phyloP scores from a whole-genome alignment of 805 yeast genomes.

The Starmerella sirachaensis region DNA sequence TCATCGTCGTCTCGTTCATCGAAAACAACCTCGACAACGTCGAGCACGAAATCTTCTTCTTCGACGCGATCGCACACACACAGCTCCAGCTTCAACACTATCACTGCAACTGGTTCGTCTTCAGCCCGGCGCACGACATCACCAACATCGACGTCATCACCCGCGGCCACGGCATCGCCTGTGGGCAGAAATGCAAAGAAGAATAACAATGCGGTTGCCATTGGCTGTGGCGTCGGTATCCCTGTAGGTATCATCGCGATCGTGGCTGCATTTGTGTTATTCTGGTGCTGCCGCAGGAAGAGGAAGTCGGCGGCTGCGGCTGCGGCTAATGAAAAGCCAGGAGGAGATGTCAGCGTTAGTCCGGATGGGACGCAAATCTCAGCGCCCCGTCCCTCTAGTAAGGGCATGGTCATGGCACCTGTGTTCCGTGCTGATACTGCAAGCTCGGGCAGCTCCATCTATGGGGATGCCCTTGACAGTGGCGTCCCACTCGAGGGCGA shows the following conservation, averaged over 20 bases:
- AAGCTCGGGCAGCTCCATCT: constrained; percentile 9
- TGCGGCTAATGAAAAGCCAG: background rate
- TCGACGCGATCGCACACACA: constrained; percentile 12
- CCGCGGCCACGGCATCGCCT: constrained; percentile 12
- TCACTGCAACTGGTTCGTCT: constrained; percentile 33
- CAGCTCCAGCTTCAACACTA: constrained; percentile 12
- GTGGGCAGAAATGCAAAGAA: constrained; percentile 13
- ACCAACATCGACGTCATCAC: constrained; percentile 22
- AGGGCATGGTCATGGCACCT: constrained; percentile 20
- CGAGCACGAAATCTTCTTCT: constrained; percentile 26
- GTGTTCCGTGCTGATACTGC: constrained; percentile 17
- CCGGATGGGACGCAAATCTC: constrained; percentile 17
- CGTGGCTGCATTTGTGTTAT: constrained; percentile 36
- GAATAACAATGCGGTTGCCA: constrained; percentile 51
- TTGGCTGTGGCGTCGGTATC: constrained; percentile 81
- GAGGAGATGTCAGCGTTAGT: constrained; percentile 1
- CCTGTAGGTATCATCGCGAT: constrained; percentile 47
- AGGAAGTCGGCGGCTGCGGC: constrained; percentile 28
- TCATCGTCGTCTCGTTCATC: constrained; percentile 1
- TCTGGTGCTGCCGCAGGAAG: constrained; percentile 43
- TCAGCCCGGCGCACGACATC: constrained; percentile 29
- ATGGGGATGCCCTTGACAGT: constrained; percentile 16
- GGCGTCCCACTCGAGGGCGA: constrained; percentile 16
- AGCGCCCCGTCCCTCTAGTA: constrained; percentile 20
- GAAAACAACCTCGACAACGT: constrained; percentile 21